These are phyloP conservation scores for Knoxia roxburghii DNA, from an alignment of 257 asterid genomes.

Conservation along the genomic window DNA sequence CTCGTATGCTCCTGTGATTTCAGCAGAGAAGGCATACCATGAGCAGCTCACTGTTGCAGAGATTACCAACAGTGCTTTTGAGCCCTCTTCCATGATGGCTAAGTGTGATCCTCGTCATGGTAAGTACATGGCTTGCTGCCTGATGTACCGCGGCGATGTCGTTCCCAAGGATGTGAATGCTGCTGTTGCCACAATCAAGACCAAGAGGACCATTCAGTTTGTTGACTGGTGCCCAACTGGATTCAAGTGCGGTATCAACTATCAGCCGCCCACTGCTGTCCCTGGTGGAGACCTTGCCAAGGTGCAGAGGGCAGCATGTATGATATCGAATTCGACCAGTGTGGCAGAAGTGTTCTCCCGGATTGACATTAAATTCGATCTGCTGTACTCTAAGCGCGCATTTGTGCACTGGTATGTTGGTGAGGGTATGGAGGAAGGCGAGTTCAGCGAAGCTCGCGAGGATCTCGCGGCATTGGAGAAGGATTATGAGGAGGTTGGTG, in stretches of 20 bases:
- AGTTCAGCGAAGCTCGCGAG: constrained; percentile 30
- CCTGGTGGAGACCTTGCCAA: constrained; percentile 26
- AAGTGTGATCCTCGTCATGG: constrained; percentile 28
- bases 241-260: constrained; percentile 28
- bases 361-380: constrained; percentile 21
- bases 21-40: constrained; percentile 23
- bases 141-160: constrained; percentile 27
- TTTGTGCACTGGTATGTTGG: constrained; percentile 29
- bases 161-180: constrained; percentile 28
- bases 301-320: constrained; percentile 28
- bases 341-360: constrained; percentile 27
- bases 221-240: constrained; percentile 30
- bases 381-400: constrained; percentile 24
- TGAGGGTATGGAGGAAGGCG: constrained; percentile 32
- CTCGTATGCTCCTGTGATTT: constrained; percentile 24
- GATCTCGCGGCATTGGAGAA: constrained; percentile 25
- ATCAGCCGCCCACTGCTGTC: constrained; percentile 27
- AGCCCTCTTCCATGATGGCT: constrained; percentile 29
- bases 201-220: constrained; percentile 26
- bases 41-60: constrained; percentile 26
- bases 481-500: constrained; percentile 28
- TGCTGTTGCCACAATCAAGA: constrained; percentile 28
- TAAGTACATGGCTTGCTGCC: constrained; percentile 31
- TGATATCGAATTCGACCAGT: constrained; percentile 25
- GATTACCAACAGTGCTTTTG: constrained; percentile 27